Conservation (phyloP, 805 yeast species). For the Wickerhamiella dianesei region DNA sequence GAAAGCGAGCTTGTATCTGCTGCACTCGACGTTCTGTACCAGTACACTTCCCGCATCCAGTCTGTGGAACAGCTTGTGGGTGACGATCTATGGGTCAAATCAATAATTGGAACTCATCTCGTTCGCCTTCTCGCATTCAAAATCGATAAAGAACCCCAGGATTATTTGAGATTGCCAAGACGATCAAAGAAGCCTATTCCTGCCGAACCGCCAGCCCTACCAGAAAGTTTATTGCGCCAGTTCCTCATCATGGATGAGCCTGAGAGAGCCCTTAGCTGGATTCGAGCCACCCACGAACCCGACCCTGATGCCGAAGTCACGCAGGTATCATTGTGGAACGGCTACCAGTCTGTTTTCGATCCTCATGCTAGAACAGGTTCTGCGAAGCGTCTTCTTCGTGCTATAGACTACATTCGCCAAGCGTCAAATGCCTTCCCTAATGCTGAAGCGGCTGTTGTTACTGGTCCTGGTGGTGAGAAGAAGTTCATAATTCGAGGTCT, state of each 20-base stretch:
- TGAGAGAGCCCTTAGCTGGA: slow-evolving; percentile 84
- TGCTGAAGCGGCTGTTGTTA: slow-evolving; percentile 87
- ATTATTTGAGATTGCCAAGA: slow-evolving; percentile 28
- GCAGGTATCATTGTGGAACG: slow-evolving; percentile 89
- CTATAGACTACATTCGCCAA: slow-evolving; percentile 92
- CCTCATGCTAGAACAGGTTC: slow-evolving; percentile 39
- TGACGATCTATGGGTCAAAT: slow-evolving; percentile 31
- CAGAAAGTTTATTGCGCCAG: slow-evolving; percentile 41
- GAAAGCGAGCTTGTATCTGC: slow-evolving; percentile 63
- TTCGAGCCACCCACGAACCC: slow-evolving; percentile 80
- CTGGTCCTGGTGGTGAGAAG: slow-evolving; percentile 48
- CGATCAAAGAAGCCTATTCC: slow-evolving; percentile 51
- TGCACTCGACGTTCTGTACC: slow-evolving; percentile 69
- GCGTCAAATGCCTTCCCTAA: slow-evolving; percentile 78
- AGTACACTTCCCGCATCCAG: slow-evolving; percentile 50
- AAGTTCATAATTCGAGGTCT: slow-evolving; percentile 89
- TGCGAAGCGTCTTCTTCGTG: slow-evolving; percentile 57
- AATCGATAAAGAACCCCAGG: slow-evolving; percentile 24
- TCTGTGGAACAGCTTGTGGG: slow-evolving; percentile 42
- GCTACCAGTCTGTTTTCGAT: slow-evolving; percentile 79
- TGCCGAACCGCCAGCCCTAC: slow-evolving; percentile 45
- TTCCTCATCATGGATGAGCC: slow-evolving; percentile 68
- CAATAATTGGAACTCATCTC: slow-evolving; percentile 42
- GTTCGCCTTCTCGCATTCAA: slow-evolving; percentile 48
- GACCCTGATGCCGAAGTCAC: slow-evolving; percentile 71